Evolutionary conservation across 192 early-diverging fungal species (phyloP).

Genomic region (Coemansia sp.): DNA sequence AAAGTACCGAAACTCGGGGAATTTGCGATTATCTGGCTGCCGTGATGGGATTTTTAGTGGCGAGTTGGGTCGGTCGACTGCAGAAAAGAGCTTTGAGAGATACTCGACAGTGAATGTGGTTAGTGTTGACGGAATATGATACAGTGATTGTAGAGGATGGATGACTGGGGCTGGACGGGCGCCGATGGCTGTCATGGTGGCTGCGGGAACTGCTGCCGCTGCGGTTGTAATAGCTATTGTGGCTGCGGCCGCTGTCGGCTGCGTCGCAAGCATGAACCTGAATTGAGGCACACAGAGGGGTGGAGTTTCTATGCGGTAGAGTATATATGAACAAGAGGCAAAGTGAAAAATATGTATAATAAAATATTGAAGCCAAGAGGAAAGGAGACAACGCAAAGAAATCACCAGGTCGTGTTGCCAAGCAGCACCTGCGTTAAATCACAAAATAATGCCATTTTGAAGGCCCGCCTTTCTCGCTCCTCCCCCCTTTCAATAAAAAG

Average conservation of each 20-base stretch:
- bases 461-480: too few species aligned
- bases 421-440: too few species aligned
- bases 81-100: constrained; percentile 42
- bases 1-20: constrained; percentile 44
- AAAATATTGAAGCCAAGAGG: too few species aligned
- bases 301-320: background rate
- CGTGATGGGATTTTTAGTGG: constrained; percentile 29
- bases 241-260: background rate
- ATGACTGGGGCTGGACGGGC: background rate
- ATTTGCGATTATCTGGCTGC: constrained; percentile 26
- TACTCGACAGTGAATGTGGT: constrained; percentile 38
- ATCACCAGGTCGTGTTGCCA: too few species aligned
- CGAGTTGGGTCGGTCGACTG: constrained; percentile 23
- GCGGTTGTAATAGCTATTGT: constrained; percentile 12
- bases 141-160: constrained; percentile 11
- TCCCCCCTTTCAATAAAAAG: too few species aligned
- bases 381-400: too few species aligned
- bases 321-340: background rate
- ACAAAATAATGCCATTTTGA: too few species aligned
- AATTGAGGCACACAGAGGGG: background rate
- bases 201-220: background rate
- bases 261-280: constrained; percentile 1
- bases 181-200: constrained; percentile 5
- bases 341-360: background rate
- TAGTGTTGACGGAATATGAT: constrained; percentile 41